phyloP scores from a whole-genome alignment of 83 land plant species.

The Isoetes engelmannii region DNA sequence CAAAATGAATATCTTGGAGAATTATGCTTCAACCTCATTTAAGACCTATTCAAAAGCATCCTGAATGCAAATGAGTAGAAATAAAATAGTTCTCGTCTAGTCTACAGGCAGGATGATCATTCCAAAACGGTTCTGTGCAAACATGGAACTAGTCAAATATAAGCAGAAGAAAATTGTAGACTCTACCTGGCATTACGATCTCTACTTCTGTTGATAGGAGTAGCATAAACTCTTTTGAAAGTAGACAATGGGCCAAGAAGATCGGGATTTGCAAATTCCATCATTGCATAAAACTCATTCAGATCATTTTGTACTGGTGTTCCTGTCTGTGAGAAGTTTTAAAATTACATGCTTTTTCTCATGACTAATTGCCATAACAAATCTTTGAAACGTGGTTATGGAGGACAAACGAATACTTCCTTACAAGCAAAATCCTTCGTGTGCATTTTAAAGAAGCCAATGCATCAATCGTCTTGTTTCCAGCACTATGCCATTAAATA shows the following conservation, averaged over 20 bases:
- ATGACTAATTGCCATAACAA: background rate
- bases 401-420: background rate
- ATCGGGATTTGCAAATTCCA: slow-evolving; percentile 39
- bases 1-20: too few species aligned
- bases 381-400: background rate
- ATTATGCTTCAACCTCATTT: too few species aligned
- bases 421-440: slow-evolving; percentile 29
- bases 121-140: too few species aligned
- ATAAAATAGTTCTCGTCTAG: too few species aligned
- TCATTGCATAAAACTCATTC: slow-evolving; percentile 41
- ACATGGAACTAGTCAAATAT: too few species aligned
- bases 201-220: slow-evolving; percentile 37
- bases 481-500: slow-evolving; percentile 24
- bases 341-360: slow-evolving; percentile 3
- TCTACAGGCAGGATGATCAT: too few species aligned
- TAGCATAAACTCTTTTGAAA: slow-evolving; percentile 33
- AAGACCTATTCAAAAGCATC: too few species aligned
- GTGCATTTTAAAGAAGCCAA: slow-evolving; percentile 26
- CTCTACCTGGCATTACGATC: slow-evolving; percentile 44
- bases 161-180: background rate
- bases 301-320: slow-evolving; percentile 41
- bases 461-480: slow-evolving; percentile 43
- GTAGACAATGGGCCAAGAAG: slow-evolving; percentile 36
- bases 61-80: too few species aligned
- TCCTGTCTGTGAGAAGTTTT: slow-evolving; percentile 30